Base-by-base conservation (phyloP, 306 rosid genomes). In the Geum urbanum region DNA sequence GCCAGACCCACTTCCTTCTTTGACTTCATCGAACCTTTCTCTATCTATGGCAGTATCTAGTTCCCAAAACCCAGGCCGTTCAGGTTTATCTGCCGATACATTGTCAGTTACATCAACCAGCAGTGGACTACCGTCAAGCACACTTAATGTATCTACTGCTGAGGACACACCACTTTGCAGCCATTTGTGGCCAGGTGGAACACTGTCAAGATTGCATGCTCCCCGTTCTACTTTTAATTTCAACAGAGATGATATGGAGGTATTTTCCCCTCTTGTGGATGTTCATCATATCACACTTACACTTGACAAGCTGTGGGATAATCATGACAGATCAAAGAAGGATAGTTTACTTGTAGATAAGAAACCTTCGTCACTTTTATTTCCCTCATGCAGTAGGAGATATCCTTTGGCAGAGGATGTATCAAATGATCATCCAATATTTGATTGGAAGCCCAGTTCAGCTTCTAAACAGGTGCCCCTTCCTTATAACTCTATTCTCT, bases 1-100 rank as follows among this genome's bases (percentile, higher is more conserved):
- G 99, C 99, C 99, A 9, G 99, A 95, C 79, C 99, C 96, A 68
- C 87, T 91, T 77, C 97, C 99, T 69, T 87, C 96, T 74, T 76
- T 85, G 78, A 83, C 88, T 74, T 83, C 95, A 40, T 90, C 96
- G 9, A 85, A 74, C 61, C 68, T 77, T 76, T 76, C 92, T 52
- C 78, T 77, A 45, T 85, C 97, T 46, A 76, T 91, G 64, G 78
- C 80, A 32, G 62, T 85, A 72, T 52, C 95, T 16, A 73, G 73
- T 81, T 77, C 96, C 78, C 83, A 91, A 76, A 88, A 83, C 78
- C 77, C 94, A 71, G 77, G 89, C 47, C 89, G 92, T 60, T 73
- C 91, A 66, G 77, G 91, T 78, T 70, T 84, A 61, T 73, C 86
- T 40, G 12, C 82, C 47, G 97, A 92, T 48, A 59, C 80, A 59